Evolutionary conservation across 1,284 basidiomycete genomes (phyloP).

Genomic region (Neotropicomus parvogracilis): DNA sequence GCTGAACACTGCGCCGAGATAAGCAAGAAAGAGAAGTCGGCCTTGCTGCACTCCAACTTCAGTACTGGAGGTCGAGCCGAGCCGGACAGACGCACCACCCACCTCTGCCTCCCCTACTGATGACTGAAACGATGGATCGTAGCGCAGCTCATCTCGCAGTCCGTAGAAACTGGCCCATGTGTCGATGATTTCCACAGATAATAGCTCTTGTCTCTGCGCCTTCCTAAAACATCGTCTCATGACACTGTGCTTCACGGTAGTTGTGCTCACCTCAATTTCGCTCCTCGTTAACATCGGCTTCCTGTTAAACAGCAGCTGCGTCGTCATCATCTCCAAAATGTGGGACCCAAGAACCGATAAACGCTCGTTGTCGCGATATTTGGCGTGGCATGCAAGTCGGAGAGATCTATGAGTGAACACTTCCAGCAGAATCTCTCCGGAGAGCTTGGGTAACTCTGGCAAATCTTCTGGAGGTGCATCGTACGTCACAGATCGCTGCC

Average conservation of each 20-base stretch:
- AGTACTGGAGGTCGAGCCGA: conserved; percentile 16
- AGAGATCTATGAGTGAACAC: conserved; percentile 68
- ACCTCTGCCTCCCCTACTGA: conserved; percentile 49
- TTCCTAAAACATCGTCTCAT: conserved; percentile 32
- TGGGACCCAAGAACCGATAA: conserved; percentile 51
- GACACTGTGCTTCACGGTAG: conserved; percentile 9
- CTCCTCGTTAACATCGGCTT: conserved; percentile 49
- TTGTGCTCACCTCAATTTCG: conserved; percentile 47
- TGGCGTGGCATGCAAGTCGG: conserved; percentile 41
- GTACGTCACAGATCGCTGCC: conserved; percentile 31
- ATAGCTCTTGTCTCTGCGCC: conserved; percentile 34
- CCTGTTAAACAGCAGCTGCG: conserved; percentile 48
- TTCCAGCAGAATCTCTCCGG: conserved; percentile 55
- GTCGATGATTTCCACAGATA: conserved; percentile 48
- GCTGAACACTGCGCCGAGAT: conserved; percentile 60
- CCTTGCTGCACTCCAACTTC: conserved; percentile 46
- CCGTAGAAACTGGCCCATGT: conserved; percentile 58
- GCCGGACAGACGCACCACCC: conserved; percentile 18
- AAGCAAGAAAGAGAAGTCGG: conserved; percentile 56
- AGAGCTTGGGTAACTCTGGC: conserved; percentile 41
- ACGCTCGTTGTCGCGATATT: conserved; percentile 57
- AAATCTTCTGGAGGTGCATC: conserved; percentile 31
- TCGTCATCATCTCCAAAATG: conserved; percentile 50
- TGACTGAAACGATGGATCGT: conserved; percentile 42
- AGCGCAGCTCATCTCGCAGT: conserved; percentile 56